Percentiles rank a stretch among this genome's conserved stretches.
Evolutionary conservation across 2,329 filamentous ascomycete species (phyloP).

Genomic region (Penicillium sp.): DNA sequence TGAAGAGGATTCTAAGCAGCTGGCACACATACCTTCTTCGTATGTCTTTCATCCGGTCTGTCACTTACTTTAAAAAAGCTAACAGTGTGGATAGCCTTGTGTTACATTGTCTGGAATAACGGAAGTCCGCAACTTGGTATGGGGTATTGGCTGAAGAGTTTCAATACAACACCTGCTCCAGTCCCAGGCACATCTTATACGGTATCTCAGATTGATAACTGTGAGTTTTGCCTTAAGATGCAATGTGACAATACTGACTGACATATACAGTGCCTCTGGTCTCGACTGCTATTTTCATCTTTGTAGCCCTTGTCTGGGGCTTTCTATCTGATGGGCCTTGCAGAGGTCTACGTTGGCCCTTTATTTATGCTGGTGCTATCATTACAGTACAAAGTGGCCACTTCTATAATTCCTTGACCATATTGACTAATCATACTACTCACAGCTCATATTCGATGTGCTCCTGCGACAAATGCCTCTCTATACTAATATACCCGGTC

Average conservation of each 20-base stretch:
- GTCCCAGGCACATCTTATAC: conserved; percentile 37
- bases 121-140: conserved; percentile 36
- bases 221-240: conserved; percentile 20
- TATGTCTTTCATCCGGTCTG: background rate
- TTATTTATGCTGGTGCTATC: conserved; percentile 39
- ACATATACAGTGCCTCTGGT: conserved; percentile 24
- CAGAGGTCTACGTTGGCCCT: conserved; percentile 38
- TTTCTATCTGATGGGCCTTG: conserved; percentile 40
- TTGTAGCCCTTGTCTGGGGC: conserved; percentile 36
- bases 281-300: conserved; percentile 38
- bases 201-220: conserved; percentile 37
- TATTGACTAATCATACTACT: background rate
- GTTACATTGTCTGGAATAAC: conserved; percentile 45
- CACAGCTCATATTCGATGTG: conserved; percentile 32
- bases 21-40: conserved; percentile 32
- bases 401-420: background rate
- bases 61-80: background rate
- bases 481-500: conserved; percentile 36
- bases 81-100: conserved; percentile 21
- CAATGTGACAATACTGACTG: background rate
- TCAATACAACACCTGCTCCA: conserved; percentile 36
- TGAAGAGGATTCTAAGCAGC: conserved; percentile 34
- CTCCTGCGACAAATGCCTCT: conserved; percentile 38
- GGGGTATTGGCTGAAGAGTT: conserved; percentile 47
- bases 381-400: conserved; percentile 27